phyloP scores from a whole-genome alignment of 108 stramenopile genomes.

The Cyclotella distinguenda region DNA sequence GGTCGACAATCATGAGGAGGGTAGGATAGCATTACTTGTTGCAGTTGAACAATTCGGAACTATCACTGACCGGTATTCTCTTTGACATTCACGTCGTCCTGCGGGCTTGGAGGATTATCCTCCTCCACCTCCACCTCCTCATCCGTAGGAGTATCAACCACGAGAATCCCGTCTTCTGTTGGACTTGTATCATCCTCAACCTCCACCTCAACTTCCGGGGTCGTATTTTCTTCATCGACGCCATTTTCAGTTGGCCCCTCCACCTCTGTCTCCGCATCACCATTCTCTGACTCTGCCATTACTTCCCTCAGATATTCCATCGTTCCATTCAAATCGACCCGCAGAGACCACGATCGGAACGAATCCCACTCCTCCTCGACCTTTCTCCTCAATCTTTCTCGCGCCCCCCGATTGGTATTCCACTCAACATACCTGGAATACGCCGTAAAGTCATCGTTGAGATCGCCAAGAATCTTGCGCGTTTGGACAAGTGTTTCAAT shows the following conservation, averaged over 20 bases:
- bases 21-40: too few species aligned
- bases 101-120: background rate
- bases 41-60: background rate
- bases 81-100: too few species aligned
- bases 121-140: background rate
- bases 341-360: slow-evolving; percentile 38
- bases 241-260: slow-evolving; percentile 1
- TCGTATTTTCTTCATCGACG: background rate
- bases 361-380: slow-evolving; percentile 29
- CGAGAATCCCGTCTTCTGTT: too few species aligned
- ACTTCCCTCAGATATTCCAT: slow-evolving; percentile 30
- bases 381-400: slow-evolving; percentile 1
- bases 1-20: too few species aligned
- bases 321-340: slow-evolving; percentile 25
- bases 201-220: background rate
- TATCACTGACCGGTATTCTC: slow-evolving; percentile 12
- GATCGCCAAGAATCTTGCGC: slow-evolving; percentile 37
- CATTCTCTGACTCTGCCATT: background rate
- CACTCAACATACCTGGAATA: slow-evolving; percentile 37
- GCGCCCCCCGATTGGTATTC: slow-evolving; percentile 36
- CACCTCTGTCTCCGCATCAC: background rate
- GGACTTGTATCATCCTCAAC: background rate
- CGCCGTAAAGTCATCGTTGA: slow-evolving; percentile 43
- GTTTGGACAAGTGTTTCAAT: slow-evolving; percentile 15
- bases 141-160: too few species aligned